Conservation (phyloP, 2,329 filamentous ascomycete species). For the Colletotrichum sp. region DNA sequence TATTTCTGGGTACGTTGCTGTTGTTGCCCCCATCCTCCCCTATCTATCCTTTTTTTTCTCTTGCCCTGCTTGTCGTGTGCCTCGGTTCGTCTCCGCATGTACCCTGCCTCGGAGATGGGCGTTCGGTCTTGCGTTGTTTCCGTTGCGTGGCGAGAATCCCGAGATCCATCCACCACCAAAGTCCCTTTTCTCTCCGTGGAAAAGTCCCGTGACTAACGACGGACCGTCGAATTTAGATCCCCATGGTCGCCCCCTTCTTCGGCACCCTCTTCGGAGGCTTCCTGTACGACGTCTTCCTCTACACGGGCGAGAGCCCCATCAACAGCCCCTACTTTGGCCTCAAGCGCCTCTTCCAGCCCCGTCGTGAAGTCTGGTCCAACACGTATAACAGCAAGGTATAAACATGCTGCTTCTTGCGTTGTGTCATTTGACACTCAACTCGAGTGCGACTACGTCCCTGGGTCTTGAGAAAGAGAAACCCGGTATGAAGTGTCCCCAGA, state of each 20-base stretch:
- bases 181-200: not conserved
- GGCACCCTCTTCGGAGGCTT: constrained; percentile 69
- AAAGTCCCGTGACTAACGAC: constrained; percentile 2
- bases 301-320: constrained; percentile 72
- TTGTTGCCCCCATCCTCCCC: not conserved
- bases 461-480: not conserved
- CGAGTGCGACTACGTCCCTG: not conserved
- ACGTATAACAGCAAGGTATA: constrained; percentile 15
- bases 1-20: constrained; percentile 70
- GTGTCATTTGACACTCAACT: not conserved
- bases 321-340: constrained; percentile 72
- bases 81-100: not conserved
- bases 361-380: constrained; percentile 35
- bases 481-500: accelerated
- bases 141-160: not conserved
- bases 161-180: not conserved
- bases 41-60: not conserved
- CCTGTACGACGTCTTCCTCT: constrained; percentile 72
- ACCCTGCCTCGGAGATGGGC: not conserved
- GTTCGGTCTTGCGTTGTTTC: not conserved
- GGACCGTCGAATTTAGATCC: constrained; percentile 52
- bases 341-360: constrained; percentile 49
- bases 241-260: constrained; percentile 73
- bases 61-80: not conserved
- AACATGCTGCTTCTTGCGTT: not conserved